Base-by-base conservation (phyloP, 2,329 filamentous ascomycete genomes). In the Penicillium sp. region DNA sequence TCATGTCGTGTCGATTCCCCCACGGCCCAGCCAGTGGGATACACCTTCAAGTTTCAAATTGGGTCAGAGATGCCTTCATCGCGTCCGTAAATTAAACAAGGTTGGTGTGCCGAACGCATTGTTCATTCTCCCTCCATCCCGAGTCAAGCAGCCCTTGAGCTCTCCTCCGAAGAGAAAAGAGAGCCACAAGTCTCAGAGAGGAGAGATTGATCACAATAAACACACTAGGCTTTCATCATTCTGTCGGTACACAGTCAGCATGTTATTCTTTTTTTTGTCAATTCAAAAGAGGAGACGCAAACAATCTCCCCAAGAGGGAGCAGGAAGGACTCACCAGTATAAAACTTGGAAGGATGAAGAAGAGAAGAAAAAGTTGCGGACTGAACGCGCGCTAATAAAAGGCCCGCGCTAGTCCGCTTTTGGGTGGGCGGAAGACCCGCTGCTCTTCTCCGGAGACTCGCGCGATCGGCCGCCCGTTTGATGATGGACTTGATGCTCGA, bases 181-280 rank as follows among this genome's bases (percentile, higher is more conserved):
- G 90, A 91, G 88, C 87, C 79, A 75, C 75, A 76, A 75, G 79
- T 75, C 76, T 78, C 75, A 78, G 75, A 73, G 70, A 75, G 78
- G 73, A 76, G 78, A 76, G 78, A 86, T 63, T 41, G 42, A 77
- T 97, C 93, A 95, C 88, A 83, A 83, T 76, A 73, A 83, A 85
- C 93, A 97, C 91, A 83, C 88, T 85, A 84, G 82, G 88, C 88
- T 95, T 95, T 98, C 93, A 97, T 98, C 91, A 97, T 94, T 32
- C 90, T 96, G 65, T 3, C 37, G 28, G 39, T 13, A 27, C 18
- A 18, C 18, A 18, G 18, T 18, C 18, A 18, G 18, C 3, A 18
- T 18, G 18, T 18, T 18, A 18, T 18, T 1, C 3, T 18, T 18
- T 18, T 18, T 18, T 18, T 18, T 18, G 2, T 18, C 18, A 18